Evolutionary conservation across 345 rosid species (phyloP), one percentile per base, ranked within the genome.

Genomic region (Turnera subulata): DNA sequence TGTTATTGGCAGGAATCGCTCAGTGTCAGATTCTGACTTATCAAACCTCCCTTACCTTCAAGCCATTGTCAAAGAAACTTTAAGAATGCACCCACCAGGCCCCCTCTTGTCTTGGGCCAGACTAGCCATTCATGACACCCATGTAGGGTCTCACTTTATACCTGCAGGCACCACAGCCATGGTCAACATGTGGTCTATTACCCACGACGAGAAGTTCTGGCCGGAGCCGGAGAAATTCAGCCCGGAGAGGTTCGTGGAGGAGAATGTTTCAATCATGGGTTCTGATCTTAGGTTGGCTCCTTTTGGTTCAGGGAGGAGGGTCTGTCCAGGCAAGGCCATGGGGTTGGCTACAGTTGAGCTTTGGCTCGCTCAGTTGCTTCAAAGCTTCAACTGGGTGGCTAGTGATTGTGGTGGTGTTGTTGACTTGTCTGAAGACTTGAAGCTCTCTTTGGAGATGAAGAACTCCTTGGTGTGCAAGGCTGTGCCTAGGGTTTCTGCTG

Each of bases 111-210:
- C 96, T 1, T 88, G 96, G 95, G 98, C 96, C 20, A 73, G 98
- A 26, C 80, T 88, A 0, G 84, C 95, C 11, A 76, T 80, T 59
- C 89, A 86, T 20, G 93, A 91, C 73, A 77, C 81, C 47, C 78
- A 73, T 6, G 53, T 88, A 0, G 89, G 84, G 23, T 55, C 65
- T 2, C 71, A 67, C 38, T 67, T 81, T n/a, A 53, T 91, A 56
- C 96, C 96, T 0, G 88, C 87, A 0, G 92, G 95, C 53, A 86
- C 96, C 21, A 77, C 92, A 0, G 96, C 95, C 26, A 91, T 88
- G 96, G 96, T 91, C 19, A 88, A 82, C 78, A 91, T 88, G 98
- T 91, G 95, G 96, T 72, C 92, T 1, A 91, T 89, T 17, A 80
- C 95, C 6, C 96, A 86, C 19, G 86, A 92, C 46, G 55, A 59